Conservation (phyloP, 192 early-diverging fungal genomes). For the Glomus cerebriforme region DNA sequence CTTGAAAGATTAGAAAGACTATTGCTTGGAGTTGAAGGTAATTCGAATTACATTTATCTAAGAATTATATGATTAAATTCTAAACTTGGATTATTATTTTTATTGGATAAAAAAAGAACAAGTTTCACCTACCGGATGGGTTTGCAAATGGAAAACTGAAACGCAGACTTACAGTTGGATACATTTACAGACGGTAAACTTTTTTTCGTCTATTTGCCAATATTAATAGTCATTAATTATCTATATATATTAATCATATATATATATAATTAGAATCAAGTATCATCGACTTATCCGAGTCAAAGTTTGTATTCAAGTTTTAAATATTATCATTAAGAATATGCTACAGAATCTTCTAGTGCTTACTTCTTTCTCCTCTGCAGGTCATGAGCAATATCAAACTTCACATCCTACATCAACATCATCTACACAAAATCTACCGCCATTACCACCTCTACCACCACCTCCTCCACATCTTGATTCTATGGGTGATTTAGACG, state of each 20-base stretch:
- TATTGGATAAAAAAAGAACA: slow-evolving; percentile 1
- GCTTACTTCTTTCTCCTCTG: background rate
- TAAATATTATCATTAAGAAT: background rate
- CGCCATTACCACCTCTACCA: slow-evolving; percentile 4
- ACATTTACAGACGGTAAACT: slow-evolving; percentile 15
- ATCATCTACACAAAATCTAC: background rate
- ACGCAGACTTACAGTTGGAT: background rate
- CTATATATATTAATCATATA: background rate
- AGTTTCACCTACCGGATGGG: slow-evolving; percentile 7
- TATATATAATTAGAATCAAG: slow-evolving; percentile 3
- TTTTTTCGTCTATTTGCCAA: background rate
- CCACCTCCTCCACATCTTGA: background rate
- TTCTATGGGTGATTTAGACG: background rate
- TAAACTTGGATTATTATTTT: background rate
- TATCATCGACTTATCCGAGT: slow-evolving; percentile 3
- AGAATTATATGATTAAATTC: background rate
- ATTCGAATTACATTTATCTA: background rate
- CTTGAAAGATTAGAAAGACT: slow-evolving; percentile 10
- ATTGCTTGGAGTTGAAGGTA: slow-evolving; percentile 4
- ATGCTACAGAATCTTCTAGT: background rate
- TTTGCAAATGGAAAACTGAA: slow-evolving; percentile 19
- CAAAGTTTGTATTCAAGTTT: background rate
- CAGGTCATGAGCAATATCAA: background rate
- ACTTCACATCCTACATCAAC: background rate
- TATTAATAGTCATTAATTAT: background rate